These are phyloP conservation scores for Dendrostoma leiphaemia DNA, from an alignment of 2,329 filamentous ascomycete species.

Conservation along the genomic window DNA sequence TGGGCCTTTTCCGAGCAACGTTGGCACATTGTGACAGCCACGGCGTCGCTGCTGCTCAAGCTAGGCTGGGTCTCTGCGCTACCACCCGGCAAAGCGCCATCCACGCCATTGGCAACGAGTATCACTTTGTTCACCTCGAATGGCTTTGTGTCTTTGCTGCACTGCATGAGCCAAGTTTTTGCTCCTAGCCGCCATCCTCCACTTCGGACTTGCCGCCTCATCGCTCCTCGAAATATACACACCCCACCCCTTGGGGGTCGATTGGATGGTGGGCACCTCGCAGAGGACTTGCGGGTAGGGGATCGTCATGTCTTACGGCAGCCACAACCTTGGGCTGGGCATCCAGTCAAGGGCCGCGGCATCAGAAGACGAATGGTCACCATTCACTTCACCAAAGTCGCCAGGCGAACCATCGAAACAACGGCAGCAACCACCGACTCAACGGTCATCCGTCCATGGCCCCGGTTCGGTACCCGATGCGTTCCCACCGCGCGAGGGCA, in stretches of 20 bases:
- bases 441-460: background rate
- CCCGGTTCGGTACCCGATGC: background rate
- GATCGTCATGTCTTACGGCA: slow-evolving; percentile 16
- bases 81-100: background rate
- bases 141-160: background rate
- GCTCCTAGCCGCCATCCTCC: background rate
- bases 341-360: slow-evolving; percentile 1
- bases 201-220: background rate
- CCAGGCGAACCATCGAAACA: background rate
- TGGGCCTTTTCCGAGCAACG: background rate
- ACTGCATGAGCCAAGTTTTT: background rate
- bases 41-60: slow-evolving; percentile 1
- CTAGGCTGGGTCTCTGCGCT: background rate
- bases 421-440: background rate
- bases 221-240: background rate
- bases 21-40: slow-evolving; percentile 1
- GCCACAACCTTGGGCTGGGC: slow-evolving; percentile 9
- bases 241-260: background rate
- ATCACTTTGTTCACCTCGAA: background rate
- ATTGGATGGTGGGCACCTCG: background rate
- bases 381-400: background rate
- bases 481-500: background rate
- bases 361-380: background rate
- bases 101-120: background rate
- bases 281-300: slow-evolving; percentile 5